These are phyloP conservation scores for Fagopyrum tataricum DNA, from an alignment of 148 eudicot genomes.

Conservation along the genomic window DNA sequence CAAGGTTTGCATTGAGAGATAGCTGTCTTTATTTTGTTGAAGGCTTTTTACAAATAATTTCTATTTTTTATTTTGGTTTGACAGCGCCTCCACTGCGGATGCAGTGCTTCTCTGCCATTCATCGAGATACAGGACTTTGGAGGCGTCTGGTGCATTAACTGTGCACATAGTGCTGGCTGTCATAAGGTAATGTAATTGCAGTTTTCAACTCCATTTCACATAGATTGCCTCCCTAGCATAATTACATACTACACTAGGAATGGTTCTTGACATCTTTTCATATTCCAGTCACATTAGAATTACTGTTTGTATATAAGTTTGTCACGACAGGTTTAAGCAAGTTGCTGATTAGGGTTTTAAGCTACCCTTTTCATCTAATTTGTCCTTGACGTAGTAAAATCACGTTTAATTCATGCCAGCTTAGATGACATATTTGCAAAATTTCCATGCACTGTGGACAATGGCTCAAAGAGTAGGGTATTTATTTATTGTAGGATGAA, in stretches of 20 bases:
- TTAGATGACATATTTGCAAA: background rate
- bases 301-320: background rate
- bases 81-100: conserved; percentile 90
- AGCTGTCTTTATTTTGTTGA: conserved; percentile 5
- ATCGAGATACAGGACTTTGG: conserved; percentile 75
- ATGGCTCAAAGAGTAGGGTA: background rate
- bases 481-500: background rate
- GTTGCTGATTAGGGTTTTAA: background rate
- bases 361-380: background rate
- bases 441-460: background rate
- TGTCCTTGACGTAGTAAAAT: background rate
- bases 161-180: conserved; percentile 43
- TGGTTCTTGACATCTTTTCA: background rate
- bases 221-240: background rate
- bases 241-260: background rate
- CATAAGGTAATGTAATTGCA: conserved; percentile 25
- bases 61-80: conserved; percentile 17
- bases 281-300: background rate
- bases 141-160: conserved; percentile 64
- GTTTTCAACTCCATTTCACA: background rate
- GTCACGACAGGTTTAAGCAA: background rate
- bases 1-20: conserved; percentile 41
- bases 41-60: conserved; percentile 3
- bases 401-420: background rate
- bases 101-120: conserved; percentile 65